These are phyloP conservation scores for Dothideomycetidae sp. DNA, from an alignment of 2,329 filamentous ascomycete species.

Conservation along the genomic window DNA sequence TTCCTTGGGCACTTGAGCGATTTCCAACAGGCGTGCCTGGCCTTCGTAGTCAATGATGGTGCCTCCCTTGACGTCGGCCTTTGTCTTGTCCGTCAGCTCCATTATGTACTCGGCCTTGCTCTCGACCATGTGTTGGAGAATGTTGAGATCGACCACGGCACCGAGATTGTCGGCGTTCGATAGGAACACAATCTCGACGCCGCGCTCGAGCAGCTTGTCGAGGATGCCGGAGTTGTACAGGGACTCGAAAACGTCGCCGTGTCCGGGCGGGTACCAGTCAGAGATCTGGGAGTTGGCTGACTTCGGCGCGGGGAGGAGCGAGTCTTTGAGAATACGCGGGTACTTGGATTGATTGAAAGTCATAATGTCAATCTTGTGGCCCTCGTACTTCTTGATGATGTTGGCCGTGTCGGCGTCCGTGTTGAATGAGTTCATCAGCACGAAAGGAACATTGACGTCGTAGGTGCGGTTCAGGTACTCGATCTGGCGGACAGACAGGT, in stretches of 20 bases:
- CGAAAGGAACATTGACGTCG: constrained; percentile 90
- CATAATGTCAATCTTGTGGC: constrained; percentile 97
- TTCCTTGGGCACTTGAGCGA: constrained; percentile 98
- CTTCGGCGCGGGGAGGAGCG: constrained; percentile 89
- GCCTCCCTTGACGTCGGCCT: constrained; percentile 99
- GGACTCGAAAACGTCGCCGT: constrained; percentile 99
- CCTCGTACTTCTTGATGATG: constrained; percentile 99
- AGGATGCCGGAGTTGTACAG: constrained; percentile 98
- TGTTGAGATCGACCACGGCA: constrained; percentile 92
- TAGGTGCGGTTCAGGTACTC: constrained; percentile 99
- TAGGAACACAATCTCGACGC: constrained; percentile 95
- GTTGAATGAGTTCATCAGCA: constrained; percentile 99
- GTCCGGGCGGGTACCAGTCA: constrained; percentile 97
- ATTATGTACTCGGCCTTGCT: constrained; percentile 97
- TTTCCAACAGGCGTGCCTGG: constrained; percentile 89
- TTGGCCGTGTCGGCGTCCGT: constrained; percentile 94
- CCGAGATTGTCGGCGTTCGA: constrained; percentile 99
- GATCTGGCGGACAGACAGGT: constrained; percentile 95
- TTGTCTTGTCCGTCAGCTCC: constrained; percentile 99
- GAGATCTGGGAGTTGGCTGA: constrained; percentile 70
- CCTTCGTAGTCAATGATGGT: constrained; percentile 99
- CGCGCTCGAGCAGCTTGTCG: constrained; percentile 86
- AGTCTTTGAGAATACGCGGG: constrained; percentile 96
- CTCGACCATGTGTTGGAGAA: constrained; percentile 98
- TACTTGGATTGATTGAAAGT: constrained; percentile 99